Evolutionary conservation across 2,329 filamentous ascomycete species (phyloP), one percentile per base, ranked within the genome.

Genomic region (Ophiocordyceps camponoti-floridani): DNA sequence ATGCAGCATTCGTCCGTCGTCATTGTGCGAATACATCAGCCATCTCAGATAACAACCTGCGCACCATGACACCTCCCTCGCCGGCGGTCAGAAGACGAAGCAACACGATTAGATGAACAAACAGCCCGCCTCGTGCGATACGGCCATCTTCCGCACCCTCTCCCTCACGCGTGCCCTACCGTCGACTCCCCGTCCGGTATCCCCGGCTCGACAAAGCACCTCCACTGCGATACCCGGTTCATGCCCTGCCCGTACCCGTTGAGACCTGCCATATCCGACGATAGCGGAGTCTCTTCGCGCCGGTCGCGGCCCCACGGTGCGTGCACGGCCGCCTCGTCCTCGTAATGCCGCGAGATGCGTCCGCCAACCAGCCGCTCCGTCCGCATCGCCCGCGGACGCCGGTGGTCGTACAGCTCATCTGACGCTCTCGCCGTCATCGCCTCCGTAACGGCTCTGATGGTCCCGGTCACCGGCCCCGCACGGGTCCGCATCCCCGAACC

Each of bases 221-320:
- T 61, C 70, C 70, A 73, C 46, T 70, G 66, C 40, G 56, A 58
- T 16, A 73, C 69, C 7, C 70, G 61, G 49, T 65, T 61, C 62
- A 66, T 62, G 10, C 69, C 69, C 31, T 63, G 59, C 6, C 48
- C 49, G 27, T 58, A 57, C 4, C 66, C 66, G 37, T 59, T 62
- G 37, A 73, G 60, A 4, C 70, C 70, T 26, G 70, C 70, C 53
- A 72, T 55, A 41, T 64, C 59, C 43, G 68, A 70, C 27, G 61
- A 60, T 49, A 38, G 53, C 48, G 30, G 63, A 61, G 53, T 48
- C 35, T 53, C 50, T 13, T 47, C 49, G 41, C 52, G 52, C 18
- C 54, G 53, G 45, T 57, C 56, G 44, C 53, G 53, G 44, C 53
- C 54, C 37, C 51, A 49, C 19, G 59, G 50, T 37, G 58, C 42